Conservation (phyloP, 164 flowering plant genomes). For the Aristolochia fimbriata region DNA sequence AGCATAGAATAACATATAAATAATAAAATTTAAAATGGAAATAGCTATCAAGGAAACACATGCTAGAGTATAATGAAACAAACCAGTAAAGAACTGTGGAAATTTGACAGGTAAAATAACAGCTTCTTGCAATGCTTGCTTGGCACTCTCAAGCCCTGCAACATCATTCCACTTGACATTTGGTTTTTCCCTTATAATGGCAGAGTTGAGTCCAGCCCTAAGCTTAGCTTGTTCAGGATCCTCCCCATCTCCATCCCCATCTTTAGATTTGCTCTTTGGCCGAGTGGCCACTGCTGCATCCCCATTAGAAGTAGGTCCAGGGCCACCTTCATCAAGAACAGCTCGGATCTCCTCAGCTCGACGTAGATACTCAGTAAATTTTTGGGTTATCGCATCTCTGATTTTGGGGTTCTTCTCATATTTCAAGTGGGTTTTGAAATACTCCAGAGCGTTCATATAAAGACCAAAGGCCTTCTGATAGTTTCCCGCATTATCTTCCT, state of each 20-base stretch:
- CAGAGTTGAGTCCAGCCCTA: conserved; percentile 72
- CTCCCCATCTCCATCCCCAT: conserved; percentile 68
- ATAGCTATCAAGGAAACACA: background rate
- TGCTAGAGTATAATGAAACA: background rate
- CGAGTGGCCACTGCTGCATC: conserved; percentile 76
- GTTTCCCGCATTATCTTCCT: conserved; percentile 93
- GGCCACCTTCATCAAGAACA: conserved; percentile 67
- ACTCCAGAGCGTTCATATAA: conserved; percentile 95
- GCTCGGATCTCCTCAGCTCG: conserved; percentile 98
- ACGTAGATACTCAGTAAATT: conserved; percentile 87
- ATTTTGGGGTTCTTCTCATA: conserved; percentile 96
- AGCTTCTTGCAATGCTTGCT: conserved; percentile 96
- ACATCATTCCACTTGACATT: conserved; percentile 97
- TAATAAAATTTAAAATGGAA: too few species aligned
- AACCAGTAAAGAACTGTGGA: conserved; percentile 95
- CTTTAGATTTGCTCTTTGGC: conserved; percentile 76
- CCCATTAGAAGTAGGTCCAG: conserved; percentile 66
- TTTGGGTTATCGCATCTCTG: conserved; percentile 85
- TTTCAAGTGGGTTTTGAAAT: conserved; percentile 86
- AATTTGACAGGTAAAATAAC: conserved; percentile 93
- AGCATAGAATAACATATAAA: background rate
- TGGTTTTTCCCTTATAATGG: conserved; percentile 94
- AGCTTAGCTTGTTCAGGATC: conserved; percentile 84
- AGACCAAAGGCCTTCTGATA: conserved; percentile 85
- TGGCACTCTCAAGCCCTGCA: conserved; percentile 93